Evolutionary conservation across 202 grass and related monocot genomes (phyloP).

Genomic region (Schoenoplectus tabernaemontani): DNA sequence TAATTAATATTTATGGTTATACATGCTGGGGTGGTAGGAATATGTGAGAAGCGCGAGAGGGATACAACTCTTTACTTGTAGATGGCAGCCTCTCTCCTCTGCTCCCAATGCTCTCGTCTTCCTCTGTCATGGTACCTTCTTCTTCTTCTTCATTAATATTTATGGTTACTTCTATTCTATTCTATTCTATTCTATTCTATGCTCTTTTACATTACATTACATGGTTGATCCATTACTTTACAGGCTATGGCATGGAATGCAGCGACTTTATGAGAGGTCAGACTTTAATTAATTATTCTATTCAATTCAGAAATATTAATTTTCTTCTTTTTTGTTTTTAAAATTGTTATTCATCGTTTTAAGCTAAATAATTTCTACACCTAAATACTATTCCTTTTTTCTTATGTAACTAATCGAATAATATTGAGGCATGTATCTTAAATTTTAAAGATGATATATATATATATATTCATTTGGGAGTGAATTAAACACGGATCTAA

Average conservation of each 20-base stretch:
- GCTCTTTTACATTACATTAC: neutral
- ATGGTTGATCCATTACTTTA: constrained; percentile 5
- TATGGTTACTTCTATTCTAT: neutral
- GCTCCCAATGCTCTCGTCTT: constrained; percentile 84
- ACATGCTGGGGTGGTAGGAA: no score
- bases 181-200: neutral
- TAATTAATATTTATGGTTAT: no score
- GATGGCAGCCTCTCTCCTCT: constrained; percentile 52
- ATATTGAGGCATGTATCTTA: no score
- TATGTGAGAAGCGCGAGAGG: constrained; percentile 67
- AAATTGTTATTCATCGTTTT: no score
- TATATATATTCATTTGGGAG: no score
- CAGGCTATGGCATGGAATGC: constrained; percentile 95
- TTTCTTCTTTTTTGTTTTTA: no score
- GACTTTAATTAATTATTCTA: neutral
- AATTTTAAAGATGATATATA: no score
- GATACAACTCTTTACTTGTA: constrained; percentile 71
- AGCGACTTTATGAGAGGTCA: constrained; percentile 78
- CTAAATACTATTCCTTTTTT: no score
- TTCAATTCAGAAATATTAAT: neutral
- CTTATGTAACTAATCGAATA: no score
- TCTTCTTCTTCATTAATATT: neutral
- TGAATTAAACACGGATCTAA: no score
- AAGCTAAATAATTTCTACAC: no score
- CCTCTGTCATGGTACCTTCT: constrained; percentile 67